Evolutionary conservation across 768 basidiomycete genomes (phyloP).

Genomic region (Rossbeevera mucosa): DNA sequence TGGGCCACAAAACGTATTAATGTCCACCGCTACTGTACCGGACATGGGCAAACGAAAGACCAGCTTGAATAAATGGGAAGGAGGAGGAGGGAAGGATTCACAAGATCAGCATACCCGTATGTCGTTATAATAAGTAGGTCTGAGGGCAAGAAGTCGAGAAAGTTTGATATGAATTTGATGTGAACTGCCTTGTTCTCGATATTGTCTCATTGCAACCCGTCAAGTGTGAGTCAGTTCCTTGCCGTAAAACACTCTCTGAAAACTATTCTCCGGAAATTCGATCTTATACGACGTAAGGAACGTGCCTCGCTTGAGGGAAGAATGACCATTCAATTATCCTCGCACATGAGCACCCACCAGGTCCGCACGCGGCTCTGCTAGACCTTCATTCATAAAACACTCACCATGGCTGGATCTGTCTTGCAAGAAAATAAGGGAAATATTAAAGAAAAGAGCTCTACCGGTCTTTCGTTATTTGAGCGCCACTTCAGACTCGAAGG

Average conservation of each 20-base stretch:
- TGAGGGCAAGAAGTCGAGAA: neutral
- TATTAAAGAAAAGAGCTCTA: neutral
- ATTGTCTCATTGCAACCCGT: neutral
- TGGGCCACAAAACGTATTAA: slow-evolving; percentile 14
- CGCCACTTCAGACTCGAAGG: neutral
- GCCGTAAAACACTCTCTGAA: neutral
- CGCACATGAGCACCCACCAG: neutral
- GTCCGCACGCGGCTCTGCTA: neutral
- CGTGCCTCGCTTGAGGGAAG: neutral
- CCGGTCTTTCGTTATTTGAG: neutral
- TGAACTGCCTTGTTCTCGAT: neutral
- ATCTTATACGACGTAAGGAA: neutral
- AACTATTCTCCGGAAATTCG: neutral
- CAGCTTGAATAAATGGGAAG: neutral
- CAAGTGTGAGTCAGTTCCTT: neutral
- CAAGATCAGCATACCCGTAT: neutral
- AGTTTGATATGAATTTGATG: neutral
- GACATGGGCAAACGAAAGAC: slow-evolving; percentile 4
- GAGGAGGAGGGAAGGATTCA: neutral
- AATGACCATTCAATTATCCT: neutral
- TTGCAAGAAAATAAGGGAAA: neutral
- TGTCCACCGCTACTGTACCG: neutral
- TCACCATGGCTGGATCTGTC: neutral
- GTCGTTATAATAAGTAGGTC: slow-evolving; percentile 3
- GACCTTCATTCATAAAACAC: neutral